Evolutionary conservation across 148 eudicot genomes (phyloP).

Genomic region (Heliamphora exappendiculata): DNA sequence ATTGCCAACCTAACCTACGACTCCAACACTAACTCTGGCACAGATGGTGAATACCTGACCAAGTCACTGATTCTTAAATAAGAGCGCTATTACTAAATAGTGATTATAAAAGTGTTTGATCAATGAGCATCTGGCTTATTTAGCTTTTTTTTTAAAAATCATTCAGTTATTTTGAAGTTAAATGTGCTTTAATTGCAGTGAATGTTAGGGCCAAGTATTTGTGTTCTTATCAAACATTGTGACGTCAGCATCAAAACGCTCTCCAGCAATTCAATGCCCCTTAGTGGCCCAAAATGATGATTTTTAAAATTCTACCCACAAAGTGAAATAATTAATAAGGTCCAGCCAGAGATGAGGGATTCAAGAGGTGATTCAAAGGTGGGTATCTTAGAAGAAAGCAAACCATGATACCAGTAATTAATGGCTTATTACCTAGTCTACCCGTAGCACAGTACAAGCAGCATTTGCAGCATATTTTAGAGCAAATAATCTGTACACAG

Average conservation of each 20-base stretch:
- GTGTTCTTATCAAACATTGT: too few species aligned
- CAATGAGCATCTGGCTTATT: neutral
- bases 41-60: too few species aligned
- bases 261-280: too few species aligned
- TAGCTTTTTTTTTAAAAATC: too few species aligned
- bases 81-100: neutral
- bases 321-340: neutral
- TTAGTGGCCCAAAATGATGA: too few species aligned
- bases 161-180: neutral
- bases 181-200: neutral
- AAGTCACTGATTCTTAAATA: too few species aligned
- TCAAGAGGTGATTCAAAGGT: neutral
- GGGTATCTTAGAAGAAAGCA: neutral
- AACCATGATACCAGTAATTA: neutral
- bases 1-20: too few species aligned
- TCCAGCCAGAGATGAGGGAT: neutral
- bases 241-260: too few species aligned
- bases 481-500: slow-evolving; percentile 65
- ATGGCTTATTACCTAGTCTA: slow-evolving; percentile 66
- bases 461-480: slow-evolving; percentile 93
- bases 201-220: neutral
- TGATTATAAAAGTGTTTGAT: neutral
- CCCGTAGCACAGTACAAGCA: slow-evolving; percentile 85
- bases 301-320: too few species aligned
- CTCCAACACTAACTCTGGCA: too few species aligned